A percentile compares a stretch with the other conserved stretches of the same genome.
phyloP scores from a whole-genome alignment of 345 rosid species.

The Melastoma malabathricum region DNA sequence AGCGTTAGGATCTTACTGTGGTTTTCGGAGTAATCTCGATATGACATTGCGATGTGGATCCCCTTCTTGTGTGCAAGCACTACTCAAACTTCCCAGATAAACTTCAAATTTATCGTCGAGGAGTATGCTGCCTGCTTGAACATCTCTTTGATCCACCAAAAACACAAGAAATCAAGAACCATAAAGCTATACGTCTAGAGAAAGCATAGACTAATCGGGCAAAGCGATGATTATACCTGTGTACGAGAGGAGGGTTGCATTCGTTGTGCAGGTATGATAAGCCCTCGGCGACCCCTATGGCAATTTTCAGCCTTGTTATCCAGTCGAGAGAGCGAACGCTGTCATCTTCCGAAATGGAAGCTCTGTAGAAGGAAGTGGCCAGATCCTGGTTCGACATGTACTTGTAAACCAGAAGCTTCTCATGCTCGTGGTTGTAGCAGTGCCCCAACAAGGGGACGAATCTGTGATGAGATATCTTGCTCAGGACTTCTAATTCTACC shows the following conservation, averaged over 20 bases:
- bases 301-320: slow-evolving; percentile 87
- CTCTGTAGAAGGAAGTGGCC: slow-evolving; percentile 55
- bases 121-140: slow-evolving; percentile 91
- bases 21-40: slow-evolving; percentile 42
- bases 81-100: slow-evolving; percentile 80
- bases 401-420: slow-evolving; percentile 76
- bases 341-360: slow-evolving; percentile 33
- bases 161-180: too few species aligned
- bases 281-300: slow-evolving; percentile 82
- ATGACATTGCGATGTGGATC: slow-evolving; percentile 55
- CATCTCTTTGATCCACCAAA: slow-evolving; percentile 37
- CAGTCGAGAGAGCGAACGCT: slow-evolving; percentile 68
- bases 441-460: slow-evolving; percentile 71
- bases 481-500: slow-evolving; percentile 52
- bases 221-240: slow-evolving; percentile 37
- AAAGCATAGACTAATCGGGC: too few species aligned
- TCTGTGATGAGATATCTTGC: slow-evolving; percentile 56
- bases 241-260: slow-evolving; percentile 78
- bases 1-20: slow-evolving; percentile 46
- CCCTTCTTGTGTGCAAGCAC: slow-evolving; percentile 51
- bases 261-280: slow-evolving; percentile 81
- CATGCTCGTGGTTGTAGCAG: slow-evolving; percentile 50
- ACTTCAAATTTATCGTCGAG: slow-evolving; percentile 95
- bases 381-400: slow-evolving; percentile 71
- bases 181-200: too few species aligned